A percentile compares a stretch with the other conserved stretches of the same genome.
Evolutionary conservation across 164 flowering plant genomes (phyloP).

Genomic region (Vitis amurensis): DNA sequence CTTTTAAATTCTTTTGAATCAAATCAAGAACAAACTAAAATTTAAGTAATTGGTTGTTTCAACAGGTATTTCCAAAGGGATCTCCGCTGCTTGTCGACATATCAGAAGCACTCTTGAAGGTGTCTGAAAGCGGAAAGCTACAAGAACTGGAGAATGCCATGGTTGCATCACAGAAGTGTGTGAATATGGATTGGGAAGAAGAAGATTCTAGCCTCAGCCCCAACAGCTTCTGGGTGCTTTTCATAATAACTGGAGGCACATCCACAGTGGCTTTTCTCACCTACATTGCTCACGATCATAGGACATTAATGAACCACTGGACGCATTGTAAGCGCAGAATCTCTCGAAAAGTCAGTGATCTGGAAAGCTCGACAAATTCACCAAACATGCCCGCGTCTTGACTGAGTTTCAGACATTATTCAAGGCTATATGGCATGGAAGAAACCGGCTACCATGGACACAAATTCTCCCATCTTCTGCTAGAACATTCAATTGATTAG

Average conservation of each 20-base stretch:
- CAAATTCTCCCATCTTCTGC: too few species aligned
- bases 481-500: too few species aligned
- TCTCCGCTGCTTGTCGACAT: conserved; percentile 30
- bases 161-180: conserved; percentile 14
- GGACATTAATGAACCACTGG: background rate
- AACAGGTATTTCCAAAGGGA: conserved; percentile 32
- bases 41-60: background rate
- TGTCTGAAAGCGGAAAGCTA: conserved; percentile 21
- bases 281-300: background rate
- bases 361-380: background rate
- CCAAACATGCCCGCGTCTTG: background rate
- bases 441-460: too few species aligned
- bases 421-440: too few species aligned
- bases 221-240: conserved; percentile 20
- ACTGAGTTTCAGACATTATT: too few species aligned
- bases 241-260: conserved; percentile 19
- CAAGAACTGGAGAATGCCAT: conserved; percentile 18
- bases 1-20: too few species aligned
- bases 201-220: conserved; percentile 16
- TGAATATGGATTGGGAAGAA: conserved; percentile 1
- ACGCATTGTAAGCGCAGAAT: background rate
- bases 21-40: too few species aligned
- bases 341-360: conserved; percentile 2
- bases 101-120: conserved; percentile 25
- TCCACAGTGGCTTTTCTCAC: conserved; percentile 9